phyloP scores from a whole-genome alignment of 805 yeast genomes.

The Spathaspora hagerdaliae region DNA sequence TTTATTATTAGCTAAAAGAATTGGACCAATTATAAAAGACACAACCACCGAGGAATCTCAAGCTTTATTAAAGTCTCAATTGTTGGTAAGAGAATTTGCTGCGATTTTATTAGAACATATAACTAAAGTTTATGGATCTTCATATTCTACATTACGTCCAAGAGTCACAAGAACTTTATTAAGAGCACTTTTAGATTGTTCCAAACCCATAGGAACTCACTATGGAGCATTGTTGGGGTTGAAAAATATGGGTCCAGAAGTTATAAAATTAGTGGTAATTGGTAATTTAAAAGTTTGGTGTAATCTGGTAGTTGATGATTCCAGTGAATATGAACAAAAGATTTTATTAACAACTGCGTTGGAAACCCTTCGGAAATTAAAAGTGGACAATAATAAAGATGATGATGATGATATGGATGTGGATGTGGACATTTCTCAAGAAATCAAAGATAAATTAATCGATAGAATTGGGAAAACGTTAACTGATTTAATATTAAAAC shows the following conservation, averaged over 20 bases:
- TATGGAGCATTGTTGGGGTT: conserved; percentile 90
- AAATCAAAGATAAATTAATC: conserved; percentile 37
- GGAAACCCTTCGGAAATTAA: conserved; percentile 51
- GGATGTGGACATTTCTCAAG: conserved; percentile 30
- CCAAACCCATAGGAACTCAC: conserved; percentile 82
- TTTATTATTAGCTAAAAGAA: conserved; percentile 77
- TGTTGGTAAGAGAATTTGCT: conserved; percentile 82
- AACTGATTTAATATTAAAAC: conserved; percentile 45
- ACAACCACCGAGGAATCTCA: conserved; percentile 28
- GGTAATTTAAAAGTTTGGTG: conserved; percentile 87
- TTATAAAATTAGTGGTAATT: conserved; percentile 73
- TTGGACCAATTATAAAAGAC: conserved; percentile 54
- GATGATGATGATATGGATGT: conserved; percentile 27
- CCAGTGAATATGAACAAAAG: conserved; percentile 41
- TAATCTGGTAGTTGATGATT: conserved; percentile 47
- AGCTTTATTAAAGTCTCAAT: conserved; percentile 29
- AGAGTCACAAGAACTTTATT: conserved; percentile 89
- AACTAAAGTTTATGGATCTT: conserved; percentile 73
- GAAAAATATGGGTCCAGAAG: conserved; percentile 80
- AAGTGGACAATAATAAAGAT: conserved; percentile 17
- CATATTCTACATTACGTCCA: conserved; percentile 86
- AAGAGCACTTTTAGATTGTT: conserved; percentile 83
- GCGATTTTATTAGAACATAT: conserved; percentile 78
- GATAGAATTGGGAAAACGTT: conserved; percentile 61
- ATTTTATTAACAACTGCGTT: conserved; percentile 46